Conservation (phyloP, 2,329 filamentous ascomycete genomes). For the Cryphonectria radicalis region DNA sequence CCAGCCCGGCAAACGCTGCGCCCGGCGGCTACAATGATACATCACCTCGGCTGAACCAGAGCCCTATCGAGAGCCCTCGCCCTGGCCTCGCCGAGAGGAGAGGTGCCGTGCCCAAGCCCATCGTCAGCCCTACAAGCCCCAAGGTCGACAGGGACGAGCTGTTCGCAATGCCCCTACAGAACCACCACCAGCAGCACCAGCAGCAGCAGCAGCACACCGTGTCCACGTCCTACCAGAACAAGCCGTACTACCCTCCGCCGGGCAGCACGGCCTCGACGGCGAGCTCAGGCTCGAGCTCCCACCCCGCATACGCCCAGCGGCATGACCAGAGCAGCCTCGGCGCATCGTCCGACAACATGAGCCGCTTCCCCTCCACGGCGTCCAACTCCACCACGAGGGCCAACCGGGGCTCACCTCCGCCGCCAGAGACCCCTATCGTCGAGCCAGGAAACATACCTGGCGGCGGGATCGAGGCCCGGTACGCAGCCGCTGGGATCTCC, state of each 20-base stretch:
- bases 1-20: conserved; percentile 39
- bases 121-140: conserved; percentile 81
- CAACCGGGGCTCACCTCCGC: conserved; percentile 89
- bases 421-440: conserved; percentile 86
- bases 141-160: conserved; percentile 77
- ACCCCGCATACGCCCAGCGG: conserved; percentile 17
- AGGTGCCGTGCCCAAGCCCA: conserved; percentile 78
- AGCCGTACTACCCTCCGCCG: conserved; percentile 65
- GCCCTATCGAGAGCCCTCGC: conserved; percentile 59
- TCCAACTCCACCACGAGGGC: conserved; percentile 93
- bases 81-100: conserved; percentile 79
- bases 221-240: conserved; percentile 55
- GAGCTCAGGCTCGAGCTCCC: conserved; percentile 30
- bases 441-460: conserved; percentile 72
- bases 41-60: conserved; percentile 58
- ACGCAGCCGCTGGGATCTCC: conserved; percentile 88
- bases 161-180: conserved; percentile 68
- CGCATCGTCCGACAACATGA: conserved; percentile 57
- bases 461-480: conserved; percentile 87
- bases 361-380: conserved; percentile 76
- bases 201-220: conserved; percentile 40
- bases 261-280: conserved; percentile 42
- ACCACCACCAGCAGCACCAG: conserved; percentile 48
- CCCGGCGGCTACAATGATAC: conserved; percentile 53
- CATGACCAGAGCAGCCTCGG: conserved; percentile 40